Conservation (phyloP, 106 monocot genomes). For the Iris macrosiphon region DNA sequence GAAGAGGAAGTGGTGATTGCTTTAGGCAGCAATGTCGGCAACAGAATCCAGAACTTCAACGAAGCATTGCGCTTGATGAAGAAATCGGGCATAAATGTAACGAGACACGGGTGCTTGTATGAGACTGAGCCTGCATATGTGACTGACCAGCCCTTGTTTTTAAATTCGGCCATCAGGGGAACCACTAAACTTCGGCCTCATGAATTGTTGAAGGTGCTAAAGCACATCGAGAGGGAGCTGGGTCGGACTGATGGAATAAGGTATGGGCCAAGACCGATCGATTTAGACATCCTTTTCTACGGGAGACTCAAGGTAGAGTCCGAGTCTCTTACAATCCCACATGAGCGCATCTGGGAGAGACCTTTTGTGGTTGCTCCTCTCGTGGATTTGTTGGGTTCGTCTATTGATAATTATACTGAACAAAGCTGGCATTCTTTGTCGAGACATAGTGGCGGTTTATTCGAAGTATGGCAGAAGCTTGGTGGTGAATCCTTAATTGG, state of each 20-base stretch:
- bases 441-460: conserved; percentile 34
- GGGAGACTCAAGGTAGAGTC: conserved; percentile 44
- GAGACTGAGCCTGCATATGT: conserved; percentile 88
- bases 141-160: conserved; percentile 75
- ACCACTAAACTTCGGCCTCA: conserved; percentile 58
- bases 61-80: conserved; percentile 71
- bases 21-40: conserved; percentile 84
- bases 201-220: conserved; percentile 59
- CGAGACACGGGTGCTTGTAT: conserved; percentile 65
- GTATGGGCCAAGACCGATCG: conserved; percentile 91
- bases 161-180: conserved; percentile 84
- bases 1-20: conserved; percentile 82
- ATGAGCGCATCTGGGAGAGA: conserved; percentile 83
- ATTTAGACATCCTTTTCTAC: conserved; percentile 89
- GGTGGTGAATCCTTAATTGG: conserved; percentile 68
- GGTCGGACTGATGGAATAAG: conserved; percentile 79
- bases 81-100: conserved; percentile 55
- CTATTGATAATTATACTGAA: conserved; percentile 32
- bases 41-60: conserved; percentile 65
- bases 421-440: conserved; percentile 79
- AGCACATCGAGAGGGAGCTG: conserved; percentile 73
- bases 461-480: conserved; percentile 64
- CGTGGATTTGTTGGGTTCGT: conserved; percentile 71
- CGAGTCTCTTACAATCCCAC: conserved; percentile 63
- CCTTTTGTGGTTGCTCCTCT: conserved; percentile 91